Evolutionary conservation across 768 basidiomycete species (phyloP).

Genomic region (Mrakia gelida): DNA sequence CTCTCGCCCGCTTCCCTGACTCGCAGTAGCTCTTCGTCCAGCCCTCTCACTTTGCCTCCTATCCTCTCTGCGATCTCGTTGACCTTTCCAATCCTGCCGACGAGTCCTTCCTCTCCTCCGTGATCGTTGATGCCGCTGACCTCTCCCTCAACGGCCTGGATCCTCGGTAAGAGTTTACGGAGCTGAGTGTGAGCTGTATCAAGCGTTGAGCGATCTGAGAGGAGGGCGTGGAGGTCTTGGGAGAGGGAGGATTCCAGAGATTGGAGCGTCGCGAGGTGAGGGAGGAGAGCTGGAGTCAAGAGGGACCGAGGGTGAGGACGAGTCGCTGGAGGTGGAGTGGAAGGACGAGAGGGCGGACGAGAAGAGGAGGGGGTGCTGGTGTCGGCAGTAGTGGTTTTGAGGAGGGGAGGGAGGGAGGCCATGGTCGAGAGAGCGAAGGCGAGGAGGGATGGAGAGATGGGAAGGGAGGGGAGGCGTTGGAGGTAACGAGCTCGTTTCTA

Average conservation of each 20-base stretch:
- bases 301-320: slow-evolving; percentile 22
- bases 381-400: too few species aligned
- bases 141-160: slow-evolving; percentile 28
- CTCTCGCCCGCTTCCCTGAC: slow-evolving; percentile 86
- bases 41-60: slow-evolving; percentile 77
- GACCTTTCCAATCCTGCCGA: slow-evolving; percentile 42
- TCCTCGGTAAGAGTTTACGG: slow-evolving; percentile 14
- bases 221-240: slow-evolving; percentile 13
- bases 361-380: neutral
- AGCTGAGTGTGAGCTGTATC: slow-evolving; percentile 20
- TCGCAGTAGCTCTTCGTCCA: slow-evolving; percentile 90
- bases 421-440: too few species aligned
- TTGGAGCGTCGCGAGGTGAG: slow-evolving; percentile 29
- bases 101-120: slow-evolving; percentile 38
- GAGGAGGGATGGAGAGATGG: too few species aligned
- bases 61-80: slow-evolving; percentile 61
- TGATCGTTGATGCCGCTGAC: slow-evolving; percentile 3
- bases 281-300: slow-evolving; percentile 26
- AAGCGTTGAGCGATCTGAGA: slow-evolving; percentile 23
- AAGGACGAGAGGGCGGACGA: neutral
- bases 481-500: too few species aligned
- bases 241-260: slow-evolving; percentile 26
- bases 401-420: too few species aligned
- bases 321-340: neutral
- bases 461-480: too few species aligned